Evolutionary conservation across 2,329 filamentous ascomycete species (phyloP), one percentile per base, ranked within the genome.

Genomic region (Aspergillus floridensis): DNA sequence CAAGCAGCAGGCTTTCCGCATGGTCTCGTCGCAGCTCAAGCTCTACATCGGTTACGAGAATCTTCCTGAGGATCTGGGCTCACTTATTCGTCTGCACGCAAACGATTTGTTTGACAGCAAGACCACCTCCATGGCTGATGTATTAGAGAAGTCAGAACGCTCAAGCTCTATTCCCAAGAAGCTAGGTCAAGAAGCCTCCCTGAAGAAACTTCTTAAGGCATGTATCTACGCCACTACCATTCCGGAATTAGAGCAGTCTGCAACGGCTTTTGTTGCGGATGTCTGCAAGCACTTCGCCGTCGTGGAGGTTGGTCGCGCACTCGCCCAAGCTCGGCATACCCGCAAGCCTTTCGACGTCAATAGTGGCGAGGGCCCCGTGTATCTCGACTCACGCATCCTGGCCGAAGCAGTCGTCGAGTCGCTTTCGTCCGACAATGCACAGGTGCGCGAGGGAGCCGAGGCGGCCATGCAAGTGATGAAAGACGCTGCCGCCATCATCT

Each of bases 331-430:
- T 63, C 93, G 93, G 76, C 90, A 93, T 65, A 86, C 82, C 58
- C 86, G 82, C 59, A 91, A 88, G 63, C 85, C 89, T 0, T 99
- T 99, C 70, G 88, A 96, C 70, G 91, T 95, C 3, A 85, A 87
- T 52, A 86, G 89, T 44, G 93, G 95, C 19, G 95, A 99, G 71
- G 95, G 95, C 0, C 89, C 90, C 2, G 82, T 98, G 4, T 89
- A 87, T 65, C 86, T 99, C 54, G 95, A 98, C 67, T 92, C 88
- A n/a, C 84, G 90, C 46, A 84, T 96, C 26, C 82, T 99, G 26
- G 91, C 90, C 0, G 92, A 98, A 70, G 93, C 93, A 7, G 88
- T 99, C 55, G 88, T 95, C 2, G 92, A 98, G 66, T 95, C 89
- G 16, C 80, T 99, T 49, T 89, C 95, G 5, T 97, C 92, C 1